These are phyloP conservation scores for Grifola frondosa DNA, from an alignment of 1,284 basidiomycete genomes.

Conservation along the genomic window DNA sequence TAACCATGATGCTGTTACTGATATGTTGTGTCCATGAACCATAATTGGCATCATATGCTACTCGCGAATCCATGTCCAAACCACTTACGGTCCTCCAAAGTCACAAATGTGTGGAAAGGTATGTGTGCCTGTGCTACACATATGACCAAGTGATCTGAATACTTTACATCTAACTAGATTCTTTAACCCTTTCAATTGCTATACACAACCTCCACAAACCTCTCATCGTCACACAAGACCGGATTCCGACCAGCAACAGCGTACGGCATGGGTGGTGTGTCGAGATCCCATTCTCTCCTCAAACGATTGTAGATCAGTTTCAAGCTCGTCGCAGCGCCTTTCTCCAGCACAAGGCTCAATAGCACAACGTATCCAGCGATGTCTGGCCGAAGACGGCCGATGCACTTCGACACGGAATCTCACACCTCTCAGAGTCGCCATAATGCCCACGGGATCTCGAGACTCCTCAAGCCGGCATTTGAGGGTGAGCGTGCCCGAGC, in stretches of 20 bases:
- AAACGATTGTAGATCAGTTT: constrained; percentile 71
- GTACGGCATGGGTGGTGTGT: constrained; percentile 31
- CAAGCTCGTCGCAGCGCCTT: constrained; percentile 80
- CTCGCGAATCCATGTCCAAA: no score
- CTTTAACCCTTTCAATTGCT: constrained; percentile 15
- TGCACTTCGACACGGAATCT: constrained; percentile 80
- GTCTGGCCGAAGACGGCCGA: constrained; percentile 40
- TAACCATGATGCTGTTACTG: no score
- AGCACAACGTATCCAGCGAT: constrained; percentile 53
- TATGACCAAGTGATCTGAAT: neutral
- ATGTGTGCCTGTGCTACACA: neutral
- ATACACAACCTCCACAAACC: constrained; percentile 34
- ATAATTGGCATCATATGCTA: no score
- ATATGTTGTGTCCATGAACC: no score
- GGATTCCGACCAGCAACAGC: constrained; percentile 16
- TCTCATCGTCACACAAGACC: constrained; percentile 26
- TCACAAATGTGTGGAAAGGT: no score
- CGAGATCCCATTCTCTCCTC: constrained; percentile 71
- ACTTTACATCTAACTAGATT: no score
- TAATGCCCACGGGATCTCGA: constrained; percentile 55
- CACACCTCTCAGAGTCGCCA: constrained; percentile 59
- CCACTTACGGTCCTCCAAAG: no score
- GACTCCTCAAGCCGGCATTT: constrained; percentile 67
- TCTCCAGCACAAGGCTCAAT: constrained; percentile 78
- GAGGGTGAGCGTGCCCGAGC: constrained; percentile 36